Conservation (phyloP, 2,329 filamentous ascomycete genomes). For the Cordyceps fumosorosea region DNA sequence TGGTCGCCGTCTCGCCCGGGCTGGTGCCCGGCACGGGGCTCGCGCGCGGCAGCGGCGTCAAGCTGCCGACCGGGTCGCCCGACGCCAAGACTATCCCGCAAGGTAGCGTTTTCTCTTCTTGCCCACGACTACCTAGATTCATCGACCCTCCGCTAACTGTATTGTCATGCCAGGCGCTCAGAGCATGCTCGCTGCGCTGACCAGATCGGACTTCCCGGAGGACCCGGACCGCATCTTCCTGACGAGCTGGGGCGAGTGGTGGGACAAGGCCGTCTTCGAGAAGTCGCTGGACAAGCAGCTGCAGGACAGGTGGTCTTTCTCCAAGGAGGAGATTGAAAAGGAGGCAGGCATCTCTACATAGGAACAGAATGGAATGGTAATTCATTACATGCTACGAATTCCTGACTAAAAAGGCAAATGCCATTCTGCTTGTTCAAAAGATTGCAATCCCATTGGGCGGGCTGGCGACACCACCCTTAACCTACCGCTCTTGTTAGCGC, state of each 20-base stretch:
- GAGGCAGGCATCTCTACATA: conserved; percentile 26
- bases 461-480: conserved; percentile 31
- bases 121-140: too few relatives aligned
- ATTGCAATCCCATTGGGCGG: conserved; percentile 33
- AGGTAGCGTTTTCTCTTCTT: conserved; percentile 26
- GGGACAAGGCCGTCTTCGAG: conserved; percentile 37
- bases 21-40: conserved; percentile 44
- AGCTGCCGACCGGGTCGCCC: conserved; percentile 26
- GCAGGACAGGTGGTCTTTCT: conserved; percentile 46
- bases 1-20: conserved; percentile 49
- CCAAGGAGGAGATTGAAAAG: conserved; percentile 41
- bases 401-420: background rate
- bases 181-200: conserved; percentile 39
- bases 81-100: conserved; percentile 43
- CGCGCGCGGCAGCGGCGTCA: conserved; percentile 24
- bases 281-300: conserved; percentile 37
- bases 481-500: conserved; percentile 15
- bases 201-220: conserved; percentile 39
- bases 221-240: conserved; percentile 47
- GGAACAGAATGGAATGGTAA: background rate
- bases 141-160: background rate
- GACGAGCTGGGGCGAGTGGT: conserved; percentile 52
- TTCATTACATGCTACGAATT: background rate
- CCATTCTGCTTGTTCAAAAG: conserved; percentile 20
- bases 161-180: conserved; percentile 30